Conservation (phyloP, 257 asterid species). For the Solanum chmielewskii region DNA sequence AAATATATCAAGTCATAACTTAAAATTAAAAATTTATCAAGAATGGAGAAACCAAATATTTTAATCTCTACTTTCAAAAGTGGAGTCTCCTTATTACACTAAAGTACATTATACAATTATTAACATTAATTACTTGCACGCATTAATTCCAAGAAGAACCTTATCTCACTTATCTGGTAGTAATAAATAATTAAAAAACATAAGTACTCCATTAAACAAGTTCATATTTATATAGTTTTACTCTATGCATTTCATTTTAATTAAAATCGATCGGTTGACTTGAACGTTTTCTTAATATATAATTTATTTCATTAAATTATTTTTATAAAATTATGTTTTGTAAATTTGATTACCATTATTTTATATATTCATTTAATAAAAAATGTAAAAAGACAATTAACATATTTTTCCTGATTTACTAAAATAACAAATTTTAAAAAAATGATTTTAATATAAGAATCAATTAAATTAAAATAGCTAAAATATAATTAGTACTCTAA, state of each 20-base stretch:
- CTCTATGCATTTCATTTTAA: too few relatives aligned
- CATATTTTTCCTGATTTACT: too few relatives aligned
- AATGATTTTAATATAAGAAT: too few relatives aligned
- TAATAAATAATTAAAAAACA: too few relatives aligned
- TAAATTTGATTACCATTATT: too few relatives aligned
- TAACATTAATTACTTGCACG: background rate
- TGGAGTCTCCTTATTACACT: background rate
- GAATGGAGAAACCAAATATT: background rate
- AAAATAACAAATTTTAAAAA: too few relatives aligned
- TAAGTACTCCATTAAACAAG: background rate
- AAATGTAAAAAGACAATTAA: too few relatives aligned
- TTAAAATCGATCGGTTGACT: too few relatives aligned
- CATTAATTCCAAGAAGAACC: background rate
- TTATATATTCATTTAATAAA: too few relatives aligned
- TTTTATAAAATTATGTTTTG: too few relatives aligned
- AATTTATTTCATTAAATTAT: too few relatives aligned
- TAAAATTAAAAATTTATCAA: background rate
- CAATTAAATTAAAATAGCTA: too few relatives aligned
- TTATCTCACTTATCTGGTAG: background rate
- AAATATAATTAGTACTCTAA: background rate
- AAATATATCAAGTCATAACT: background rate
- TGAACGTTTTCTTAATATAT: background rate
- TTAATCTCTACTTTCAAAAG: background rate
- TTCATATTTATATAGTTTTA: background rate
- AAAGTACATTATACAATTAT: background rate